Percentiles rank a stretch among this genome's conserved stretches.
Conservation (phyloP, 352 stramenopile species). For the Phytophthora macrochlamydospora region DNA sequence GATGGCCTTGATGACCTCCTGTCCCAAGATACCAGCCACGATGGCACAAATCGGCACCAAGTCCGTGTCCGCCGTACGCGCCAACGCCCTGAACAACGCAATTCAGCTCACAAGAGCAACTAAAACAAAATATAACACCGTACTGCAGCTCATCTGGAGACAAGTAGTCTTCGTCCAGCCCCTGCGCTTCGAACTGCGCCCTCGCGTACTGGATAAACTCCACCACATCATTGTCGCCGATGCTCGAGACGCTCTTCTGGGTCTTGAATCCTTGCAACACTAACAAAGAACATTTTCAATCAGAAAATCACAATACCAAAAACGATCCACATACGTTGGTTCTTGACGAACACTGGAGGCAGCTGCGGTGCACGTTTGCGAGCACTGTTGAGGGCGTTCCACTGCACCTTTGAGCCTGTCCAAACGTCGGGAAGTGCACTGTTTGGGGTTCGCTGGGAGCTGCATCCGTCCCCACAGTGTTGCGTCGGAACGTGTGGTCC, state of each 20-base stretch:
- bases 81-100: slow-evolving; percentile 38
- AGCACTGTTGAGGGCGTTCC: slow-evolving; percentile 68
- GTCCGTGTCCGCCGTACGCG: slow-evolving; percentile 50
- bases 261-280: slow-evolving; percentile 70
- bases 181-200: slow-evolving; percentile 53
- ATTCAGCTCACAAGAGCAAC: background rate
- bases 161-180: slow-evolving; percentile 69
- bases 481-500: slow-evolving; percentile 66
- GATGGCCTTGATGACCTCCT: slow-evolving; percentile 99
- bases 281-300: slow-evolving; percentile 20
- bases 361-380: slow-evolving; percentile 76
- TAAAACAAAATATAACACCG: background rate
- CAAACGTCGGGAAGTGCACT: slow-evolving; percentile 65
- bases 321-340: slow-evolving; percentile 55
- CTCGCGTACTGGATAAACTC: slow-evolving; percentile 69
- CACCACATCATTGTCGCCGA: slow-evolving; percentile 24
- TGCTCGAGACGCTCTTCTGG: slow-evolving; percentile 14
- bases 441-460: slow-evolving; percentile 40
- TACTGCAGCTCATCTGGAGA: slow-evolving; percentile 55
- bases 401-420: slow-evolving; percentile 52
- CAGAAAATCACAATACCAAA: background rate
- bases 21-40: slow-evolving; percentile 95
- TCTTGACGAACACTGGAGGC: slow-evolving; percentile 79
- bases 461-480: slow-evolving; percentile 30
- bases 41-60: slow-evolving; percentile 95